Conservation (phyloP, 768 basidiomycete species). For the Infundibulicybe gibba region DNA sequence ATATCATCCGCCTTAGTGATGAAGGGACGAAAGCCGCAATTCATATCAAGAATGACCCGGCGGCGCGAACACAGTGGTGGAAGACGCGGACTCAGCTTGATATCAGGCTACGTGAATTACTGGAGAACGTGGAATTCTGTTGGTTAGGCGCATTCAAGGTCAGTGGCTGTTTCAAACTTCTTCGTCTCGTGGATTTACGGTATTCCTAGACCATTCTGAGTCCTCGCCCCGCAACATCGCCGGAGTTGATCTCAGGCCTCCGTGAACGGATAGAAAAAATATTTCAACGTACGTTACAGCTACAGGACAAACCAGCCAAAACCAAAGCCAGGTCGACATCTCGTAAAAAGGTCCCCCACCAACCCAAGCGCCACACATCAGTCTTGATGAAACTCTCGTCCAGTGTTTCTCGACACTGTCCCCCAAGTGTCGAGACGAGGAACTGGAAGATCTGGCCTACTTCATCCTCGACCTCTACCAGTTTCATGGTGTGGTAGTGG, state of each 20-base stretch:
- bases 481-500: conserved; percentile 86
- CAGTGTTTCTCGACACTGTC: conserved; percentile 84
- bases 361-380: conserved; percentile 37
- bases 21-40: conserved; percentile 42
- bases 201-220: conserved; percentile 57
- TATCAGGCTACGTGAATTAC: conserved; percentile 62
- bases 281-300: conserved; percentile 61
- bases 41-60: conserved; percentile 31
- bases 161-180: conserved; percentile 8
- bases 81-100: conserved; percentile 74
- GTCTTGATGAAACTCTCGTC: conserved; percentile 71
- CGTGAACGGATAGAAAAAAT: conserved; percentile 69
- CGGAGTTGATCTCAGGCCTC: conserved; percentile 51
- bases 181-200: conserved; percentile 1
- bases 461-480: conserved; percentile 94
- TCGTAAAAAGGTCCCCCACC: conserved; percentile 32
- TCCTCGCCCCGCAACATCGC: conserved; percentile 35
- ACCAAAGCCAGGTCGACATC: conserved; percentile 28
- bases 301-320: conserved; percentile 54
- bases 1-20: conserved; percentile 81
- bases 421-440: conserved; percentile 84
- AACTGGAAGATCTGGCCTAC: conserved; percentile 92
- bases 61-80: conserved; percentile 84
- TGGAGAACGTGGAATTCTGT: conserved; percentile 88
- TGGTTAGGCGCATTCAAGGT: conserved; percentile 99